Evolutionary conservation across 139 green algal genomes (phyloP).

Genomic region (Bryopsis sp.): DNA sequence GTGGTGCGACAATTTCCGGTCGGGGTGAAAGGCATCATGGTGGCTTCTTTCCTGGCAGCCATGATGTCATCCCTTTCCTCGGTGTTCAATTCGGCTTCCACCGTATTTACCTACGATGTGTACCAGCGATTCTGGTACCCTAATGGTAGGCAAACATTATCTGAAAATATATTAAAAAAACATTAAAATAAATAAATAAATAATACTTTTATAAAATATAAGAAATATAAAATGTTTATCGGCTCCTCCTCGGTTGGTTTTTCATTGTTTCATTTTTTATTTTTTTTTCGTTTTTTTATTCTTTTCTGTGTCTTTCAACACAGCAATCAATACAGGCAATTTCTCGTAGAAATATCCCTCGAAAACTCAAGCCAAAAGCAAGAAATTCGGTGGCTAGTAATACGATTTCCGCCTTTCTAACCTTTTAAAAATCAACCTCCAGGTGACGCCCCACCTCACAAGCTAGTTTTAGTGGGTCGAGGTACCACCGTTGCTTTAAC

Average conservation of each 20-base stretch:
- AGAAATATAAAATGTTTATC: too few relatives aligned
- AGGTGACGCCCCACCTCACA: background rate
- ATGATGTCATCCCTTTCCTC: constrained; percentile 31
- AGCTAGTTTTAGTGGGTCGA: background rate
- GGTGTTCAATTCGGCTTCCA: constrained; percentile 40
- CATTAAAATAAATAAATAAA: background rate
- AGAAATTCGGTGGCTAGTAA: background rate
- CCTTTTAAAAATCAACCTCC: background rate
- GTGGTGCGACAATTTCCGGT: constrained; percentile 35
- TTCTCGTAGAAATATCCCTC: background rate
- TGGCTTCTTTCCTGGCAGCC: constrained; percentile 31
- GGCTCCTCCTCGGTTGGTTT: too few relatives aligned
- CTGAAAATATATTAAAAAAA: background rate
- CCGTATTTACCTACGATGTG: constrained; percentile 35
- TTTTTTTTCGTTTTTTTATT: background rate
- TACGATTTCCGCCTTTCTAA: background rate
- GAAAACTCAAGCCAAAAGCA: background rate
- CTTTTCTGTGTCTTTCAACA: background rate
- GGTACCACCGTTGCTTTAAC: background rate
- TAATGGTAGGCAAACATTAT: background rate
- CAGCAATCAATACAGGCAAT: background rate
- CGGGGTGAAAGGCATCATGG: constrained; percentile 21
- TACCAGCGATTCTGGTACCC: constrained; percentile 17
- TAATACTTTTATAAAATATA: constrained; percentile 3
- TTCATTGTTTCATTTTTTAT: background rate